A percentile compares a stretch with the other conserved stretches of the same genome.
These are phyloP conservation scores for Mortierella sp. DNA, from an alignment of 371 early-diverging fungal genomes.

Conservation along the genomic window DNA sequence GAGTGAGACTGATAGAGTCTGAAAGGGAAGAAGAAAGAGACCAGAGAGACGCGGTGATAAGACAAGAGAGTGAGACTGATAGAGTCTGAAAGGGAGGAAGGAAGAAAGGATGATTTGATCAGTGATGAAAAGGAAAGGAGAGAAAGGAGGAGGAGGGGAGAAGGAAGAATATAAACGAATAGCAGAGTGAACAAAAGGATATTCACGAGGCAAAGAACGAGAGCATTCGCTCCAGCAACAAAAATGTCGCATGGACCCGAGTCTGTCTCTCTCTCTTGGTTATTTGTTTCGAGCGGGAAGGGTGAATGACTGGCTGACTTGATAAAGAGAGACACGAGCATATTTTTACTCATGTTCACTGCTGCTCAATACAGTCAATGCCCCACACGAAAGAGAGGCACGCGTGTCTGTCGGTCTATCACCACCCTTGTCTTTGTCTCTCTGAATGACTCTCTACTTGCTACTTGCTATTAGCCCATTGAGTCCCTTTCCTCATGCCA, in stretches of 20 bases:
- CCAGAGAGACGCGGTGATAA: background rate
- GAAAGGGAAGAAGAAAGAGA: conserved; percentile 2
- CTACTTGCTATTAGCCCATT: background rate
- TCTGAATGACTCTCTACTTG: background rate
- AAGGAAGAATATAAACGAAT: background rate
- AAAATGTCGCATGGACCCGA: conserved; percentile 6
- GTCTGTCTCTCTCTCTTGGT: background rate
- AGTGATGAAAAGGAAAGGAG: background rate
- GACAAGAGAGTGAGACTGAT: background rate
- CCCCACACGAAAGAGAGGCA: background rate
- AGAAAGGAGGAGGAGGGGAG: background rate
- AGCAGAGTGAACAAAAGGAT: background rate
- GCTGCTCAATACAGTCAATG: background rate
- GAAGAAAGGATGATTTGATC: background rate
- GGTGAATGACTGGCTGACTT: background rate
- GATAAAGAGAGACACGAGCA: background rate
- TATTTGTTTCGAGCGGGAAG: conserved; percentile 2
- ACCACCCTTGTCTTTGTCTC: background rate
- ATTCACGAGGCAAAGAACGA: conserved; percentile 14
- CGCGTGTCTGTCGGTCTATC: conserved; percentile 9
- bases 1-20: background rate
- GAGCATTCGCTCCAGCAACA: background rate
- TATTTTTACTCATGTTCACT: background rate
- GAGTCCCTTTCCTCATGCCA: background rate
- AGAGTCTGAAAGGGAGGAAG: background rate